Evolutionary conservation across 75 land plant genomes (phyloP).

Genomic region (Azolla pinnata): DNA sequence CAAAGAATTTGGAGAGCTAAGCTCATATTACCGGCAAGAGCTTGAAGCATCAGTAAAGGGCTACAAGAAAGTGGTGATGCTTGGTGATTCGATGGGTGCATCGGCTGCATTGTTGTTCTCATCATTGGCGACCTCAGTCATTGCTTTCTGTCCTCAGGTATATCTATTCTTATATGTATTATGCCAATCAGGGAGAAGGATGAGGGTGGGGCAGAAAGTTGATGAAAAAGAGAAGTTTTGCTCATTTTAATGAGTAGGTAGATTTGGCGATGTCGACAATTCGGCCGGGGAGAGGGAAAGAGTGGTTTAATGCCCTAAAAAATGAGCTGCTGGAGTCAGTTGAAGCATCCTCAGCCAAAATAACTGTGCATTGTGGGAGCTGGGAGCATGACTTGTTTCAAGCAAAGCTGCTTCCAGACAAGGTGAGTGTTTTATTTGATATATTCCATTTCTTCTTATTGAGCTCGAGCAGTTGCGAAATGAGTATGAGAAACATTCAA

Average conservation of each 20-base stretch:
- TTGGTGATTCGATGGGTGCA: slow-evolving; percentile 44
- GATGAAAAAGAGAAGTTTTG: neutral
- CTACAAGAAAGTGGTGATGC: slow-evolving; percentile 28
- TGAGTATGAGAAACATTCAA: neutral
- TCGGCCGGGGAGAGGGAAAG: slow-evolving; percentile 27
- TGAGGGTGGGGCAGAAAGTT: no score
- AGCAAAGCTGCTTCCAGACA: slow-evolving; percentile 32
- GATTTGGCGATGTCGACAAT: slow-evolving; percentile 26
- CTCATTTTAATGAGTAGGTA: slow-evolving; percentile 11
- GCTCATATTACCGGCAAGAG: slow-evolving; percentile 21
- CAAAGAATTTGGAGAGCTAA: slow-evolving; percentile 1
- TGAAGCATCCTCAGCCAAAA: slow-evolving; percentile 14
- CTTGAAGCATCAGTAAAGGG: slow-evolving; percentile 21
- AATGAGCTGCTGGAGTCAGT: slow-evolving; percentile 23
- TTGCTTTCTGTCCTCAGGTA: slow-evolving; percentile 44
- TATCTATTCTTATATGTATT: neutral
- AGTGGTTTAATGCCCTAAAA: slow-evolving; percentile 20
- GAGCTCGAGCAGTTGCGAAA: neutral
- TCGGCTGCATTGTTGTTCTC: slow-evolving; percentile 33
- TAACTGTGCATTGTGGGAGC: slow-evolving; percentile 29
- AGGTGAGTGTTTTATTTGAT: slow-evolving; percentile 12
- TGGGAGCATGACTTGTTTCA: slow-evolving; percentile 36
- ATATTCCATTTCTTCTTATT: neutral
- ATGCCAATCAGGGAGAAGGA: no score
- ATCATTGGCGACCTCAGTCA: slow-evolving; percentile 30